These are phyloP conservation scores for Neocatenulostroma microsporum DNA, from an alignment of 2,329 filamentous ascomycete species.

Conservation along the genomic window DNA sequence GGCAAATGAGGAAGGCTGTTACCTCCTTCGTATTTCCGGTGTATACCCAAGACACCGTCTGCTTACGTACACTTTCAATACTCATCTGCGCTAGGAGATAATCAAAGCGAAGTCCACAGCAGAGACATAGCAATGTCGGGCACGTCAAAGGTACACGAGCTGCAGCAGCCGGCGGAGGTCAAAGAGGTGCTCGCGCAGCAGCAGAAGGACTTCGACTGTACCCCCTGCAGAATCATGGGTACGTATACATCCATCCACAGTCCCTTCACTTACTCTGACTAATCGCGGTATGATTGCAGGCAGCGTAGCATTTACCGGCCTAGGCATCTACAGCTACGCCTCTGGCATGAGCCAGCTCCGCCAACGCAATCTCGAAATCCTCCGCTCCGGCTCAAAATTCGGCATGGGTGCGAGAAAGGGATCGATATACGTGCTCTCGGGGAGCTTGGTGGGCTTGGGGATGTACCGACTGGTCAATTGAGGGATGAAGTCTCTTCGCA, in stretches of 20 bases:
- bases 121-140: no score
- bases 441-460: conserved; percentile 37
- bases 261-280: neutral
- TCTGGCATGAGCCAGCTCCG: conserved; percentile 40
- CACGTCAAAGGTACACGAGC: no score
- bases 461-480: conserved; percentile 34
- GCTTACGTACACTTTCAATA: no score
- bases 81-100: no score
- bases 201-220: conserved; percentile 25
- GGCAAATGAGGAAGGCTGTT: no score
- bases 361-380: conserved; percentile 34
- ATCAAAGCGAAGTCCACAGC: no score
- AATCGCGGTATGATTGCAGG: conserved; percentile 24
- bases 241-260: conserved; percentile 1
- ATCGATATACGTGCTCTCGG: conserved; percentile 35
- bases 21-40: no score
- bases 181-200: conserved; percentile 19
- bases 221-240: conserved; percentile 29
- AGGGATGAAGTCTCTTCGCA: no score
- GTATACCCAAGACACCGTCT: no score
- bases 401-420: conserved; percentile 34
- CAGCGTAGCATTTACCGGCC: conserved; percentile 38
- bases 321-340: conserved; percentile 41
- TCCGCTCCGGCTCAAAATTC: conserved; percentile 35
- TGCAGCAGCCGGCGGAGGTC: conserved; percentile 15